Evolutionary conservation across 306 rosid species (phyloP), one percentile per base, ranked within the genome.

Genomic region (Lathyrus sativus): DNA sequence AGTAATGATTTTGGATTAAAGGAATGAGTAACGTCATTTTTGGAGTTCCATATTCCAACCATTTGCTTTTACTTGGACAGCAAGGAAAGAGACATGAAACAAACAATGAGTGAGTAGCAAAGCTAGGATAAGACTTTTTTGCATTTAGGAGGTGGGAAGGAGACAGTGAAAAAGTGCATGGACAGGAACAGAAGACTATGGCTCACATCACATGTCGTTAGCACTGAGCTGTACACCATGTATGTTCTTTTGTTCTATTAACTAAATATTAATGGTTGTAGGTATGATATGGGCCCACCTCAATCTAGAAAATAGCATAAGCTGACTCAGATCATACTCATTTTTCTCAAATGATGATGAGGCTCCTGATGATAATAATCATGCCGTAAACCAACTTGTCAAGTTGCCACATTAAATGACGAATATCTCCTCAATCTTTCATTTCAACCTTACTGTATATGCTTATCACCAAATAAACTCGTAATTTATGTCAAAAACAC

Each of bases 281-380:
- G 12, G 28, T 26, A 56, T 26, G 18, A 56, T 6, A 59, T 35
- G 45, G 43, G 67, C 6, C 55, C 74, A 15, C 31, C 10, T 41
- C 10, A 38, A 0, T 13, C 45, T 3, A 38, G 31, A 68, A 62
- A 56, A 24, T 33, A 66, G 9, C 42, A 45, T 67, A 37, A 37
- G 74, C 70, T 77, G 81, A 77, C 58, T 65, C 65, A 12, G 81
- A 77, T 77, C 81, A 65, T 12, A 77, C 69, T 71, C 80, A 63
- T 7, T 51, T 58, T 74, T 45, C n/a, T 12, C 56, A 51, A 18
- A 58, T 62, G 41, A 11, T 48, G 24, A 48, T 35, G 39, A 35
- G 39, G 54, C 9, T 48, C 1, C 22, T 19, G 22, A 15, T 17
- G 26, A 17, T 7, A 49, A 33, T 6, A 0, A 49, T 49, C 55